phyloP scores from a whole-genome alignment of 2,329 filamentous ascomycete genomes.

The Chrysoporthe deuterocubensis region DNA sequence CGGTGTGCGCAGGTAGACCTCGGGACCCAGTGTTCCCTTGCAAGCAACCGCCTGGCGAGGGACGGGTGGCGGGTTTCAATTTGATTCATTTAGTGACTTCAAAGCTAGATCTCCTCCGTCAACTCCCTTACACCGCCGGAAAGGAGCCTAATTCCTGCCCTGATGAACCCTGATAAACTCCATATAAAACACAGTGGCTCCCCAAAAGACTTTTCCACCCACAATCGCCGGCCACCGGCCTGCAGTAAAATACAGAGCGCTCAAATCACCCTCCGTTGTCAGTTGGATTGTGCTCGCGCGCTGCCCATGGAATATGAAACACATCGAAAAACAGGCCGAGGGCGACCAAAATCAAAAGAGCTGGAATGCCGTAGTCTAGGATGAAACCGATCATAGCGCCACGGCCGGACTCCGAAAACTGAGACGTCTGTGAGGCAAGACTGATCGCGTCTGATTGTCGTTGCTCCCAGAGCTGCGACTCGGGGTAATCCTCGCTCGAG shows the following conservation, averaged over 20 bases:
- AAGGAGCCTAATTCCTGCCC: not conserved
- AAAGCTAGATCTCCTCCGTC: not conserved
- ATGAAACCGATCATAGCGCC: not conserved
- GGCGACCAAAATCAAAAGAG: not conserved
- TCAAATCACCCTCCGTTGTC: not conserved
- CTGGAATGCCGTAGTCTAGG: not conserved
- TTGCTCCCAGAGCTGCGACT: not conserved
- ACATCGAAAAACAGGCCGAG: slow-evolving; percentile 7
- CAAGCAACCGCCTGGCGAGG: not conserved
- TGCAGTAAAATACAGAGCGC: not conserved
- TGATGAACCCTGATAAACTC: not conserved
- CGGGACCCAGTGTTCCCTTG: no score
- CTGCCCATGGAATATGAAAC: not conserved
- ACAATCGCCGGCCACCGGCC: not conserved
- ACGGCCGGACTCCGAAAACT: not conserved
- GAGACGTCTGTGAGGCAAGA: not conserved
- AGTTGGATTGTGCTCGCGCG: not conserved
- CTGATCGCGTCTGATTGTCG: not conserved
- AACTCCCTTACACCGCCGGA: not conserved
- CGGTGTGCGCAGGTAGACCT: no score
- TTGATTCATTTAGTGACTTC: not conserved
- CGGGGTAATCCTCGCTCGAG: not conserved
- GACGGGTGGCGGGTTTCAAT: not conserved
- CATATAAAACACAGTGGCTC: not conserved
- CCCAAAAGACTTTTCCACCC: not conserved